Conservation (phyloP, 306 rosid genomes). For the Malus sylvestris region DNA sequence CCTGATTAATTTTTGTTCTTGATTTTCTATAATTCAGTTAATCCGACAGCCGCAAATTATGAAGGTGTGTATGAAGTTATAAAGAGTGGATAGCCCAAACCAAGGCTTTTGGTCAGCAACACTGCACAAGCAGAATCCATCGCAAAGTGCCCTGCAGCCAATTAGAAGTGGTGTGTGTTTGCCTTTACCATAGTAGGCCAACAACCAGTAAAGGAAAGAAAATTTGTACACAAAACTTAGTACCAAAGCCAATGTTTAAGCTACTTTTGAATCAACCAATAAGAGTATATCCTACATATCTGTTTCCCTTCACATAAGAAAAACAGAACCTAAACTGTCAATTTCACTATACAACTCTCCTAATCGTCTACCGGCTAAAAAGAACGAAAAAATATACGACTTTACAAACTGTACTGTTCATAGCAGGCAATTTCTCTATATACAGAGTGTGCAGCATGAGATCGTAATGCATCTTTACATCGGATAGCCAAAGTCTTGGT, state of each 20-base stretch:
- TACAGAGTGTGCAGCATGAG: constrained; percentile 6
- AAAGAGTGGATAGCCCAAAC: background rate
- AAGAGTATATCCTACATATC: constrained; percentile 5
- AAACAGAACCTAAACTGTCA: constrained; percentile 15
- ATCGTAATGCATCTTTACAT: constrained; percentile 16
- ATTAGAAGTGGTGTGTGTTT: no score
- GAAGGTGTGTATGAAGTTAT: no score
- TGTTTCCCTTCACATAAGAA: constrained; percentile 2
- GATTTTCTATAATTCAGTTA: no score
- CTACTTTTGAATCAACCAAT: constrained; percentile 19
- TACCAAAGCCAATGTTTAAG: no score
- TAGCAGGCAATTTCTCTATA: background rate
- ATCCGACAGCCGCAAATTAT: no score
- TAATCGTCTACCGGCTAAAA: constrained; percentile 6
- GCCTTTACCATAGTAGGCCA: no score
- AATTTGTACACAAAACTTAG: background rate
- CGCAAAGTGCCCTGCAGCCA: no score
- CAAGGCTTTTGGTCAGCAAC: background rate
- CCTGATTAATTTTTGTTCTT: no score
- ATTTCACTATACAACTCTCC: constrained; percentile 19
- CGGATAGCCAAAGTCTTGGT: constrained; percentile 27
- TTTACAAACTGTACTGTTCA: constrained; percentile 15
- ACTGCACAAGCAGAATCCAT: no score
- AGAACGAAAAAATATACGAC: background rate
- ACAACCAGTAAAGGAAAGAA: background rate